A percentile compares a stretch with the other conserved stretches of the same genome.
phyloP scores from a whole-genome alignment of 2,329 filamentous ascomycete species.

The Acarospora socialis region DNA sequence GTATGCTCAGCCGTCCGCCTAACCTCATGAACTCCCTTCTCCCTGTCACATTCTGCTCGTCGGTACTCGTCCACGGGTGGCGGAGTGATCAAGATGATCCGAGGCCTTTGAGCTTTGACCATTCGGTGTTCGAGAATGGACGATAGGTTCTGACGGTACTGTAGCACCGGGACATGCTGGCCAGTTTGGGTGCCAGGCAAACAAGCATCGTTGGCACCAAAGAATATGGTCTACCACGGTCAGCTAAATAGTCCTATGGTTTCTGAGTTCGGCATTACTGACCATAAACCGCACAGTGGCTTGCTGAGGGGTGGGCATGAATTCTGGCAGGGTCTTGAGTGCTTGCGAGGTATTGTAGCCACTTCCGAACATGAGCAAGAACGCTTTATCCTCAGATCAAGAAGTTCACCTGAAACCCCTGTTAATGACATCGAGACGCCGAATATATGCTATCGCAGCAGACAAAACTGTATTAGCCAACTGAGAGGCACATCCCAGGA shows the following conservation, averaged over 20 bases:
- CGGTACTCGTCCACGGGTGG: constrained; percentile 72
- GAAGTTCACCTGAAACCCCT: constrained; percentile 53
- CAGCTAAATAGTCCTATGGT: no score
- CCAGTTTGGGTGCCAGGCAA: constrained; percentile 45
- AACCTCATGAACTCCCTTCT: constrained; percentile 34
- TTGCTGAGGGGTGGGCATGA: constrained; percentile 53
- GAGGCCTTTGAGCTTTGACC: constrained; percentile 54
- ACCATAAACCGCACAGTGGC: constrained; percentile 33
- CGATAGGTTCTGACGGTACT: constrained; percentile 59
- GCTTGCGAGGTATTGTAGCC: constrained; percentile 75
- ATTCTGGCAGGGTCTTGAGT: constrained; percentile 50
- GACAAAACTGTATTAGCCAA: no score
- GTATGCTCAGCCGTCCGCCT: constrained; percentile 45
- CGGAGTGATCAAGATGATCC: constrained; percentile 58
- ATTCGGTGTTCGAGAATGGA: constrained; percentile 58
- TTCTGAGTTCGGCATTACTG: constrained; percentile 11
- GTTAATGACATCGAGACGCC: constrained; percentile 75
- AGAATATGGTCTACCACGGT: constrained; percentile 50
- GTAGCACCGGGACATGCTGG: constrained; percentile 65
- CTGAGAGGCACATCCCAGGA: no score
- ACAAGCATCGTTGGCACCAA: constrained; percentile 84
- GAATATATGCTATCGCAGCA: constrained; percentile 51
- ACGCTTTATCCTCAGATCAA: not conserved
- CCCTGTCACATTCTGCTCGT: constrained; percentile 35
- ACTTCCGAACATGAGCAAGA: constrained; percentile 21